Base-by-base conservation (phyloP, 768 basidiomycete species). In the Suillus brevipes region DNA sequence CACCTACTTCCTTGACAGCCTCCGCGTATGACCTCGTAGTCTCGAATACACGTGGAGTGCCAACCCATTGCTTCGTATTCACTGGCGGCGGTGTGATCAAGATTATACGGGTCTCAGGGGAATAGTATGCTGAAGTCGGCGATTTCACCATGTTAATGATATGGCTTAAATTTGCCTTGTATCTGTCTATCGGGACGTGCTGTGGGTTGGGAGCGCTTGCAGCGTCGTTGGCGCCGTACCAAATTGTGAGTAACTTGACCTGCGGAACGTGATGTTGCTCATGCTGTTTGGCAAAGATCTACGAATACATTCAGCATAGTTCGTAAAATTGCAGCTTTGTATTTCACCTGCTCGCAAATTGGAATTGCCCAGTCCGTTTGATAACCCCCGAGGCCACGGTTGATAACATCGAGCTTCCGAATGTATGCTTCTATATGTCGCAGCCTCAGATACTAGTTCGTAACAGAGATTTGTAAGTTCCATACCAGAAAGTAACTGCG, bases 181-280 rank as follows among this genome's bases (percentile, higher is more conserved):
- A 97, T 57, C 80, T 79, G 23, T 80, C 75, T 34, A 92, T 77
- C 4, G 94, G 89, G 52, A 96, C 90, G 72, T 94, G 90, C 72
- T 97, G 95, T 18, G 81, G 77, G 23, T 83, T 87, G 0, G 84
- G 84, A 36, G 78, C 75, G 59, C 92, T 80, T 68, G 85, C 86
- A 7, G 95, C 86, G 74, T 98, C 95, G 77, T 98, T 98, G 18
- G 89, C 89, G 57, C 95, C 95, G 66, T 92, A 92, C 94, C 94
- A 97, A 71, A 97, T 87, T 7, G 86, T 86, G 65, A 96, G 80
- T n/a, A 96, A 75, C 49, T 85, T 86, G 42, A 95, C 82, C 53
- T 82, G 85, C 9, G 90, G 88, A 43, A 80, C 79, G 60, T 82
- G 76, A 25, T 74, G 70, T 62, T 79, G 82, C 63, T 83, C 82